Evolutionary conservation across 441 rosid species (phyloP).

Genomic region (Euphorbia schlechtendalii): DNA sequence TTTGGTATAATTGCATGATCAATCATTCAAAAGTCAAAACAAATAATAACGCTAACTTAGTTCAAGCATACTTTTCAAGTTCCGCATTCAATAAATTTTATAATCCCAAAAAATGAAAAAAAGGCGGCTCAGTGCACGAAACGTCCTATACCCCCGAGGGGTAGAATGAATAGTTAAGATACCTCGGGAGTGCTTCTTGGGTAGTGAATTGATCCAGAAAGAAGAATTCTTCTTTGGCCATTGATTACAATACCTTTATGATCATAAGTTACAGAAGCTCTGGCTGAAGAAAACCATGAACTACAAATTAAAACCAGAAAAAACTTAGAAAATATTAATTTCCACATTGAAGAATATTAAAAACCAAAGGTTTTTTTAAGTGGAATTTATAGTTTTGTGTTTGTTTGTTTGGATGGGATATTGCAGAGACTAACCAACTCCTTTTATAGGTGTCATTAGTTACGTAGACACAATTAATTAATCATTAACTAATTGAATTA

Average conservation of each 20-base stretch:
- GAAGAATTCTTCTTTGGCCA: conserved; percentile 46
- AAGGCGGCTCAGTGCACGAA: background rate
- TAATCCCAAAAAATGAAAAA: background rate
- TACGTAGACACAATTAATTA: background rate
- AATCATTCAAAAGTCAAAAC: background rate
- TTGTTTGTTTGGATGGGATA: background rate
- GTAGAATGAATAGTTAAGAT: conserved; percentile 2
- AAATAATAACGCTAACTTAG: background rate
- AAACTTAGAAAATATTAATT: conserved; percentile 11
- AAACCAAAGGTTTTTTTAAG: background rate
- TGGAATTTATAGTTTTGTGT: background rate
- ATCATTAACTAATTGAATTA: background rate
- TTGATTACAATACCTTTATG: conserved; percentile 38
- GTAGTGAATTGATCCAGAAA: conserved; percentile 42
- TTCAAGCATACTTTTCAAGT: conserved; percentile 6
- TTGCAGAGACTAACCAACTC: background rate
- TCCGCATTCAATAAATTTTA: background rate
- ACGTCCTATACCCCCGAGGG: background rate
- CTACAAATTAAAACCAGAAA: conserved; percentile 17
- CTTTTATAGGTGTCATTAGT: conserved; percentile 8
- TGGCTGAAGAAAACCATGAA: conserved; percentile 40
- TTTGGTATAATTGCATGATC: background rate
- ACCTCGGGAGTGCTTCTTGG: conserved; percentile 56
- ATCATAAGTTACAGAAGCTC: conserved; percentile 44
- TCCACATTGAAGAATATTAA: conserved; percentile 2